Conservation (phyloP, 352 stramenopile species). For the Phytophthora boehmeriae region DNA sequence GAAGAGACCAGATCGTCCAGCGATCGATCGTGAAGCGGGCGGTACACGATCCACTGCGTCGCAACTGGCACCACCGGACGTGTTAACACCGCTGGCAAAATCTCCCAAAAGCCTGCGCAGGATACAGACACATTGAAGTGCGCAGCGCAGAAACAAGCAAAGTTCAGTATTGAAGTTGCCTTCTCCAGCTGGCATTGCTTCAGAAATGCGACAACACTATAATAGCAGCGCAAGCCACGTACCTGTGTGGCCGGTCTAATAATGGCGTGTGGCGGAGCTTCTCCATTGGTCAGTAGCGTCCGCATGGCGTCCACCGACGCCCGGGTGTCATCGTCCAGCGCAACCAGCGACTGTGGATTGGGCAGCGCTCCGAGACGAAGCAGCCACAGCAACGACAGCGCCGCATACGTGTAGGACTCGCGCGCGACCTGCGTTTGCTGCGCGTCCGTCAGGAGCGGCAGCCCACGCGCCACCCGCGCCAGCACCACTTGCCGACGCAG, state of each 20-base stretch:
- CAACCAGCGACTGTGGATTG: constrained; percentile 35
- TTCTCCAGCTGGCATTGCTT: background rate
- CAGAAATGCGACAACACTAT: constrained; percentile 3
- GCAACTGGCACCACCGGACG: constrained; percentile 29
- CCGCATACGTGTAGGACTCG: constrained; percentile 29
- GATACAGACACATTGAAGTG: constrained; percentile 3
- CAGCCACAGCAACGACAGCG: constrained; percentile 58
- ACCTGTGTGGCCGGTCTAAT: constrained; percentile 57
- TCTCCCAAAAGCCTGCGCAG: constrained; percentile 54
- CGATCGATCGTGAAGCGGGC: constrained; percentile 47
- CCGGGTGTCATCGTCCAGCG: constrained; percentile 13
- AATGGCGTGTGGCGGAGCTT: constrained; percentile 31
- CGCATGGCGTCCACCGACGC: constrained; percentile 16
- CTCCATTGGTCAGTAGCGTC: constrained; percentile 2
- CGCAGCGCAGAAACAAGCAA: background rate
- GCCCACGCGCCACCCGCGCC: constrained; percentile 29
- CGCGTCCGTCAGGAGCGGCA: constrained; percentile 11
- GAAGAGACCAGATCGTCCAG: constrained; percentile 40
- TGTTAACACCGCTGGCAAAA: constrained; percentile 45
- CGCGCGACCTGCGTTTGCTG: constrained; percentile 16
- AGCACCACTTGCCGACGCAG: constrained; percentile 36
- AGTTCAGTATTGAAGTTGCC: background rate
- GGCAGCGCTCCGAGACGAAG: constrained; percentile 45
- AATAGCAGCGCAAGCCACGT: constrained; percentile 8
- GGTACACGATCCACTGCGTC: constrained; percentile 68